Percentiles rank a stretch among this genome's conserved stretches.
phyloP scores from a whole-genome alignment of 2,329 filamentous ascomycete species.

The Stemphylium vesicarium region DNA sequence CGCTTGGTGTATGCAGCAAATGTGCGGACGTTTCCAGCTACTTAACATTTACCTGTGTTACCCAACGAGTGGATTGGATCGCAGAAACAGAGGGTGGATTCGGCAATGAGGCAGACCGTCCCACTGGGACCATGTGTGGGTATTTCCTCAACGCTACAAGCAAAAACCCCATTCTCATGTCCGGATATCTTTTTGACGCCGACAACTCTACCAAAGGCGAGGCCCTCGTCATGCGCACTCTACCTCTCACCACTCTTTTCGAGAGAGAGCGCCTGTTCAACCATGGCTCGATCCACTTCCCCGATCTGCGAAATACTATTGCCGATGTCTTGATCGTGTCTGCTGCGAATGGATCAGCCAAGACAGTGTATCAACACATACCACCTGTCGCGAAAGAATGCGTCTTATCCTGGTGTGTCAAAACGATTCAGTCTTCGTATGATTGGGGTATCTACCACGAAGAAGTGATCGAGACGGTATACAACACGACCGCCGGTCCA shows the following conservation, averaged over 20 bases:
- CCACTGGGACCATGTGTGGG: too few relatives aligned
- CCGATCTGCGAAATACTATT: constrained; percentile 23
- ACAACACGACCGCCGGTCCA: constrained; percentile 17
- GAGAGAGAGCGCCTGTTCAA: constrained; percentile 6
- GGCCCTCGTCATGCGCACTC: constrained; percentile 13
- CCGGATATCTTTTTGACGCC: constrained; percentile 18
- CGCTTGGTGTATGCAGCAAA: constrained; percentile 32
- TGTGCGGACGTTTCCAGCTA: constrained; percentile 22
- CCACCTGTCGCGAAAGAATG: constrained; percentile 20
- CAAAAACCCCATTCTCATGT: constrained; percentile 18
- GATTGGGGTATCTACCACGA: constrained; percentile 15
- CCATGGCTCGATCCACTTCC: constrained; percentile 27
- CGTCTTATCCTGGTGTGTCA: constrained; percentile 34
- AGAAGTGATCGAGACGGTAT: constrained; percentile 17
- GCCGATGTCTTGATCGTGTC: constrained; percentile 21
- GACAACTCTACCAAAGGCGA: constrained; percentile 9
- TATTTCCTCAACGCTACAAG: constrained; percentile 34
- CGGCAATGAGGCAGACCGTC: too few relatives aligned
- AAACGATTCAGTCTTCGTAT: constrained; percentile 36
- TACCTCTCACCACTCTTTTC: constrained; percentile 14
- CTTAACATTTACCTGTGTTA: constrained; percentile 17
- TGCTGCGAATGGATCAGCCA: neutral
- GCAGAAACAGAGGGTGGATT: too few relatives aligned
- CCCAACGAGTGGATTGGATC: constrained; percentile 24
- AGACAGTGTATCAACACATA: too few relatives aligned